phyloP scores from a whole-genome alignment of 169 alveolate species.

The Cryptosporidium ryanae region DNA sequence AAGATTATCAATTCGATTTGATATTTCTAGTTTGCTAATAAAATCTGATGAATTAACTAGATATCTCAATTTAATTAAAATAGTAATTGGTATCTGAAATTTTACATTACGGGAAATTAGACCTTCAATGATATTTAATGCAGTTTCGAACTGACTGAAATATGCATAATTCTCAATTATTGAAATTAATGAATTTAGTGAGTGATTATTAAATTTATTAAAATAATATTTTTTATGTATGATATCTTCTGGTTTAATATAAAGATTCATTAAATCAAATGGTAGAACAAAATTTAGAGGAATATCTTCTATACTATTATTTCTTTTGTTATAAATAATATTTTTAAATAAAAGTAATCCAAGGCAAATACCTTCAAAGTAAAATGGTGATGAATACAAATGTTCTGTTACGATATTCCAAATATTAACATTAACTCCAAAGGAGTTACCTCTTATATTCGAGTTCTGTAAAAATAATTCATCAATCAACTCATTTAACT shows the following conservation, averaged over 20 bases:
- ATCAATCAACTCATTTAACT: background rate
- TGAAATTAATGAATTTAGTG: background rate
- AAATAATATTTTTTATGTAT: background rate
- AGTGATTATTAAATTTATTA: background rate
- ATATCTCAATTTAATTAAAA: background rate
- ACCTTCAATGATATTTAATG: background rate
- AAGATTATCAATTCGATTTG: background rate
- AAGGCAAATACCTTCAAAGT: conserved; percentile 30
- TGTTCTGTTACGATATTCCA: conserved; percentile 38
- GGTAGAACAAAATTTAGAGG: background rate
- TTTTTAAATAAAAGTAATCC: background rate
- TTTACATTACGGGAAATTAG: background rate
- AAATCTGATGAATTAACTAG: background rate
- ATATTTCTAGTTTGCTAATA: background rate
- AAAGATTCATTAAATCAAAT: background rate
- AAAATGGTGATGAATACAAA: conserved; percentile 23
- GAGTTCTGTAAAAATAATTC: conserved; percentile 16
- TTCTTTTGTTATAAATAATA: background rate
- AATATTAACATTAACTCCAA: background rate
- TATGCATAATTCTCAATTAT: conserved; percentile 1
- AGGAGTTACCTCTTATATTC: background rate
- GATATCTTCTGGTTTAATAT: background rate
- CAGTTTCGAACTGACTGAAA: background rate
- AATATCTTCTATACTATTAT: no score
- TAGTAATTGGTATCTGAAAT: conserved; percentile 1